Evolutionary conservation across 768 basidiomycete genomes (phyloP), one percentile per base, ranked within the genome.

Genomic region (Amylocystis lapponica): DNA sequence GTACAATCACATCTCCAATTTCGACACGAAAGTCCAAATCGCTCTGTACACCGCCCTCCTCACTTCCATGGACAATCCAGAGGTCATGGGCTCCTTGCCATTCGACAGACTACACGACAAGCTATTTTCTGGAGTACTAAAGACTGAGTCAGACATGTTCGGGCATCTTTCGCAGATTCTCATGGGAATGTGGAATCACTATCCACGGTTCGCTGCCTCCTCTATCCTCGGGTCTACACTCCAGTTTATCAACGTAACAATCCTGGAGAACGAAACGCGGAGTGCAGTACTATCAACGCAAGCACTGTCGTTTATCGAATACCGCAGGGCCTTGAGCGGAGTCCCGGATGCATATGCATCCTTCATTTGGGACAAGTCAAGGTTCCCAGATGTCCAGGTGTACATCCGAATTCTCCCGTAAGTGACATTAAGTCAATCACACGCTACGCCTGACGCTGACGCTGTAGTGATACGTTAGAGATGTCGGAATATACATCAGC

Each of bases 401-500:
- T 45, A 45, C 31, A 16, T 37, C 2, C 43, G 38, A 4, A 20
- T 25, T 13, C 26, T 45, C 16, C 43, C 43, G 43, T 45, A 19
- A 27, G 43, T 32, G 7, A 13, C 9, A 29, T 19, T n/a, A n/a
- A n/a, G 41, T 42, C 41, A 42, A 42, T 14, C 34, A 29, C 12
- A 32, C 14, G 17, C 22, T 22, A 6, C 14, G 12, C 8, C 5
- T 31, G n/a, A 16, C 26, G 14, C 13, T 6, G 22, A 11, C 26
- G 9, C 19, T 19, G n/a, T n/a, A n/a, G n/a, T n/a, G n/a, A n/a
- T n/a, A n/a, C n/a, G n/a, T 27, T 22, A 51, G 50, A 26, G 46
- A 47, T 14, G 33, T 19, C 14, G 26, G 39, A 13, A 25, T 45
- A 9, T 50, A 38, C 17, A 21, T 50, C 7, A 55, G 63, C 22